phyloP scores from a whole-genome alignment of 768 basidiomycete species.

The Hemileccinum impolitum region DNA sequence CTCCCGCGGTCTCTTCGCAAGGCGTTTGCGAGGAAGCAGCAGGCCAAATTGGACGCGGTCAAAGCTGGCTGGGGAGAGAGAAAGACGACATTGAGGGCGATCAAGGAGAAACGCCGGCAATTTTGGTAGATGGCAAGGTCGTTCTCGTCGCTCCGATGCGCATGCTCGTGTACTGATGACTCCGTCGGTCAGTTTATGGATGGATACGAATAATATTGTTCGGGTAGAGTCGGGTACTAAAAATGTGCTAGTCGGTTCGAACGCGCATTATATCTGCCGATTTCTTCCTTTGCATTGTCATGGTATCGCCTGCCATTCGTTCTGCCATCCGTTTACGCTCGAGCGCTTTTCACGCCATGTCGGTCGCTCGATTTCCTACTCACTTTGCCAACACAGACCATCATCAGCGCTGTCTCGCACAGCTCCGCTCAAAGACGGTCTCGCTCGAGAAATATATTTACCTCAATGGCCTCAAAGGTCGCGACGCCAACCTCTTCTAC shows the following conservation, averaged over 20 bases:
- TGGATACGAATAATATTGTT: too few species aligned
- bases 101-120: constrained; percentile 62
- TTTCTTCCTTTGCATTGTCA: constrained; percentile 1
- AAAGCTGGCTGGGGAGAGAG: constrained; percentile 70
- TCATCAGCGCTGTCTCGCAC: constrained; percentile 51
- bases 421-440: constrained; percentile 53
- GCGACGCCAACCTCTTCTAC: constrained; percentile 66
- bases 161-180: too few species aligned
- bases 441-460: constrained; percentile 71
- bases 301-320: background rate
- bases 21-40: constrained; percentile 40
- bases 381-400: constrained; percentile 50
- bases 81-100: constrained; percentile 57
- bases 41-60: constrained; percentile 43
- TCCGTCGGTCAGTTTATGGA: too few species aligned
- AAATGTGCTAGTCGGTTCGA: background rate
- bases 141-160: background rate
- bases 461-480: constrained; percentile 58
- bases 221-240: background rate
- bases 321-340: constrained; percentile 9
- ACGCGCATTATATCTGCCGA: too few species aligned
- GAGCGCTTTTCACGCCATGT: constrained; percentile 25
- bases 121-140: constrained; percentile 54
- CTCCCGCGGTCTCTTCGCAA: constrained; percentile 50
- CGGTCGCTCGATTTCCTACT: constrained; percentile 41